A percentile compares a stretch with the other conserved stretches of the same genome.
phyloP scores from a whole-genome alignment of 257 asterid genomes.

The Ballota nigra region DNA sequence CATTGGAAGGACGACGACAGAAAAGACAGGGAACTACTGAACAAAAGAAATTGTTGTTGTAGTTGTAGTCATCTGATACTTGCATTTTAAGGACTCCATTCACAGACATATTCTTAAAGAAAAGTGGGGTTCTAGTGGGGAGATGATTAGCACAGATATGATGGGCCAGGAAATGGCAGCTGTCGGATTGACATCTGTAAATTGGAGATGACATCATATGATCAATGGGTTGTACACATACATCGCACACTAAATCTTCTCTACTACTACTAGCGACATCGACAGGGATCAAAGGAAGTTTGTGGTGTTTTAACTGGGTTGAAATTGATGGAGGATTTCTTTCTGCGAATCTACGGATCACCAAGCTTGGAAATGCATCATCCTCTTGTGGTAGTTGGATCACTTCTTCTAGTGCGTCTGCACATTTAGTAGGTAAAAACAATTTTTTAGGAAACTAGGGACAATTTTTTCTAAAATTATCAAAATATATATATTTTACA shows the following conservation, averaged over 20 bases:
- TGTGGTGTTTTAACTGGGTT: background rate
- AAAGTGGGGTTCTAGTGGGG: background rate
- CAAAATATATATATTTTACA: too few relatives aligned
- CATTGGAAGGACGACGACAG: too few relatives aligned
- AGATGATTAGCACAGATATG: background rate
- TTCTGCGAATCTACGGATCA: background rate
- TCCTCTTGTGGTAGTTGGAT: conserved; percentile 7
- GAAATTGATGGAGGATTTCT: background rate
- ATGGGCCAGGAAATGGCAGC: background rate
- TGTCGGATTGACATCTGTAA: background rate
- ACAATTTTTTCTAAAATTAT: too few relatives aligned
- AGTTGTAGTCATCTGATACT: too few relatives aligned
- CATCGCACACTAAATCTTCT: background rate
- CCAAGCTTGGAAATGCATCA: background rate
- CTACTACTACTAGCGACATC: background rate
- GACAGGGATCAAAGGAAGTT: background rate
- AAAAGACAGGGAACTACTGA: too few relatives aligned
- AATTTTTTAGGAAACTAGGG: too few relatives aligned
- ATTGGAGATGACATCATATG: background rate
- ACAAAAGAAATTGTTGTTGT: too few relatives aligned
- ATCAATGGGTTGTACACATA: background rate
- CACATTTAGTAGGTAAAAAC: too few relatives aligned
- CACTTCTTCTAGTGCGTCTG: background rate
- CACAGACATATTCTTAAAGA: too few relatives aligned
- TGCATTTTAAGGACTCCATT: too few relatives aligned